Evolutionary conservation across 1,284 basidiomycete species (phyloP), one percentile per base, ranked within the genome.

Genomic region (Schizophyllum commune): DNA sequence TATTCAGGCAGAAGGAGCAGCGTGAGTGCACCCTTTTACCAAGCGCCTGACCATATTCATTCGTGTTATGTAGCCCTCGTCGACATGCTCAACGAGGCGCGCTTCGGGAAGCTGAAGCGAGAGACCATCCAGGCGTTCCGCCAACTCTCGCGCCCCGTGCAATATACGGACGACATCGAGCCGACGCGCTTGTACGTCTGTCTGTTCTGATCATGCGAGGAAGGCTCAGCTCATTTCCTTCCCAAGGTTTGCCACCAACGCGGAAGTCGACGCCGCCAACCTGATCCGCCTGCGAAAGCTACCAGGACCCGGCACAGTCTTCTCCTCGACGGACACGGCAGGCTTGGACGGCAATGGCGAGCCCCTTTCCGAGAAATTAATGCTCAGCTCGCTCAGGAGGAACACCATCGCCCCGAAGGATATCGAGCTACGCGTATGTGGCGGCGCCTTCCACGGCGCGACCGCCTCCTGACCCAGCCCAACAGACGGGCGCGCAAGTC

Each of bases 21-120:
- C n/a, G n/a, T 32, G 56, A 32, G 33, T 33, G 32, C 51, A 22
- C 39, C 4, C 20, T 56, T 33, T 20, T 52, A 22, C 33, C 51
- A 52, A 51, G 32, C 47, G 33, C 55, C 19, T 60, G 57, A 61
- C 32, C 56, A 22, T 2, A 20, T 33, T 32, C 61, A 91, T 92
- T 96, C 53, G 97, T 95, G 0, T 97, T 97, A 96, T 80, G 98
- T 15, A 94, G 92, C 80, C 21, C 96, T 97, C 70, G 84, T 95
- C 61, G 80, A 90, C 70, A 93, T 96, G 87, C 79, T 97, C 56
- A 96, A 94, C 71, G 90, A 93, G 68, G 94, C 96, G 92, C 85
- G 94, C 20, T 92, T 90, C 65, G 94, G 94, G 4, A 72, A 70
- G n/a, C 74, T 95, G 60, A 77, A 83, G 6, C 64, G 72, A 6